Evolutionary conservation across 345 rosid species (phyloP).

Genomic region (Boechera retrofracta): DNA sequence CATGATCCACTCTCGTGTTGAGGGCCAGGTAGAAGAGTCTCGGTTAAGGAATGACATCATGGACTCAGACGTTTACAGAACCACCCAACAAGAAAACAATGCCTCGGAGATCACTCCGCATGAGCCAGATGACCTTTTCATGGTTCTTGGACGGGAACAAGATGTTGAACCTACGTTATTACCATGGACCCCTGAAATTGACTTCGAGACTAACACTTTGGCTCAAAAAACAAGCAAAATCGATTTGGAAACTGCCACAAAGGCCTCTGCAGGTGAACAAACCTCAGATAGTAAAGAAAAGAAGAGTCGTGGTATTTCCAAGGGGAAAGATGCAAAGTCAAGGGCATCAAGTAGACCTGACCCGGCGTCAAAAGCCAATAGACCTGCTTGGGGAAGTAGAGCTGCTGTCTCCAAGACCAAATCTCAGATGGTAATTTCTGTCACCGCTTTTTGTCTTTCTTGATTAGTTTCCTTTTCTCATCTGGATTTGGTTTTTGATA

Average conservation of each 20-base stretch:
- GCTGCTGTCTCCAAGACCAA: slow-evolving; percentile 62
- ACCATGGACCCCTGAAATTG: slow-evolving; percentile 85
- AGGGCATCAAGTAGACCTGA: slow-evolving; percentile 61
- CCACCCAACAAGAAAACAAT: slow-evolving; percentile 50
- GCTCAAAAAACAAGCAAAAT: slow-evolving; percentile 49
- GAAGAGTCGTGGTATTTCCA: slow-evolving; percentile 45
- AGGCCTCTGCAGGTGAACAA: slow-evolving; percentile 45
- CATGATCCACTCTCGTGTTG: slow-evolving; percentile 73
- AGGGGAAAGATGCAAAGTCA: slow-evolving; percentile 61
- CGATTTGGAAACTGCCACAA: slow-evolving; percentile 46
- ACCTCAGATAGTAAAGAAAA: slow-evolving; percentile 46
- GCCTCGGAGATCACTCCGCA: slow-evolving; percentile 44
- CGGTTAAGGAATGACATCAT: slow-evolving; percentile 61
- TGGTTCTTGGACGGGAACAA: slow-evolving; percentile 83
- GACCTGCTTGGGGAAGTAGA: slow-evolving; percentile 67
- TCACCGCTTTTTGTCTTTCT: background rate
- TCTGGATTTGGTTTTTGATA: slow-evolving; percentile 37
- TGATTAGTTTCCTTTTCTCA: slow-evolving; percentile 23
- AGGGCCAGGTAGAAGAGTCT: slow-evolving; percentile 55
- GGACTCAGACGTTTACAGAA: slow-evolving; percentile 64
- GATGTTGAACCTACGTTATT: slow-evolving; percentile 49
- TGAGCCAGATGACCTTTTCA: slow-evolving; percentile 94
- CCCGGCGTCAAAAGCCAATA: slow-evolving; percentile 55
- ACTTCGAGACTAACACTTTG: slow-evolving; percentile 58
- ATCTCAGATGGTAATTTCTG: slow-evolving; percentile 63